These are phyloP conservation scores for Glebionis coronaria DNA, from an alignment of 129 eudicot genomes.

Conservation along the genomic window DNA sequence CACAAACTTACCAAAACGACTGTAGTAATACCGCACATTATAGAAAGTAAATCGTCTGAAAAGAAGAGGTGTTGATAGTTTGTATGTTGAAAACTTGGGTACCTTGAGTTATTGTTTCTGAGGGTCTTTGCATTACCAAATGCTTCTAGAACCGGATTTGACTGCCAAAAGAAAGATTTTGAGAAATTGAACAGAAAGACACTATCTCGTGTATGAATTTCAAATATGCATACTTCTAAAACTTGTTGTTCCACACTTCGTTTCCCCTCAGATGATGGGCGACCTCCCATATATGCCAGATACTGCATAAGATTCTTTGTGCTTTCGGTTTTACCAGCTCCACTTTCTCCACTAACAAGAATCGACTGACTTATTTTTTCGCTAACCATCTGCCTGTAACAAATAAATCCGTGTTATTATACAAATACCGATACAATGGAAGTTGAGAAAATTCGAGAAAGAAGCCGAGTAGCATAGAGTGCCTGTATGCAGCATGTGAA, in stretches of 20 bases:
- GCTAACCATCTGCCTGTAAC: conserved; percentile 69
- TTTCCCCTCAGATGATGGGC: conserved; percentile 47
- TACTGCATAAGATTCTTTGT: conserved; percentile 88
- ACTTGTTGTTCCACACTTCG: conserved; percentile 93
- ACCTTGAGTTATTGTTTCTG: conserved; percentile 88
- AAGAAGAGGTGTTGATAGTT: conserved; percentile 13
- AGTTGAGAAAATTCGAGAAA: not conserved
- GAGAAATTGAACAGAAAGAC: not conserved
- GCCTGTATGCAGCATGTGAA: conserved; percentile 93
- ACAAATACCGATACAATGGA: not conserved
- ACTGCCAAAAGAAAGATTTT: conserved; percentile 45
- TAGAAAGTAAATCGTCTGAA: conserved; percentile 14
- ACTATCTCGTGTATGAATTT: not conserved
- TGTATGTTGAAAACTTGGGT: conserved; percentile 4
- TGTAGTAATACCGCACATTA: conserved; percentile 28
- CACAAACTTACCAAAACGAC: conserved; percentile 89
- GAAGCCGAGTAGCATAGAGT: conserved; percentile 12
- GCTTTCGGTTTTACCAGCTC: conserved; percentile 96
- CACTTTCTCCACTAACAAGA: conserved; percentile 98
- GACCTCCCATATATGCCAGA: conserved; percentile 93
- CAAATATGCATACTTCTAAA: conserved; percentile 53
- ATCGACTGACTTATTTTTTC: conserved; percentile 85
- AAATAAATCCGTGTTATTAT: conserved; percentile 4
- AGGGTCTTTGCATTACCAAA: conserved; percentile 89
- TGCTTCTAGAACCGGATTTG: conserved; percentile 87